Evolutionary conservation across 2,329 filamentous ascomycete genomes (phyloP).

Genomic region (Coniochaeta sp.): DNA sequence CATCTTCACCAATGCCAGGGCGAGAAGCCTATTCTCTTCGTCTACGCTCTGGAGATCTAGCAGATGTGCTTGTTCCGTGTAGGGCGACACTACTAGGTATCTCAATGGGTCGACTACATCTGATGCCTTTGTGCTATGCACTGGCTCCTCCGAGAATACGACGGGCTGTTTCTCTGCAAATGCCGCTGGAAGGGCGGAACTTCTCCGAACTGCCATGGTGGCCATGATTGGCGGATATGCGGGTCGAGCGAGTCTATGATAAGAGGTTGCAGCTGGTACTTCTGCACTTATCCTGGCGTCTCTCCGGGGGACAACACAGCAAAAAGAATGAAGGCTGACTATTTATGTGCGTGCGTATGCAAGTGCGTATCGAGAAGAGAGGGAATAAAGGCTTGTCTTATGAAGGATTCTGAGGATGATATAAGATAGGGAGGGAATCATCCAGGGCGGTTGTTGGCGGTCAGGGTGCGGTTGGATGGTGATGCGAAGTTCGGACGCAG

Average conservation of each 20-base stretch:
- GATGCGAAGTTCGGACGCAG: neutral
- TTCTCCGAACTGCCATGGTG: neutral
- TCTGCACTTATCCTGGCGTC: neutral
- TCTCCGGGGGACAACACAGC: neutral
- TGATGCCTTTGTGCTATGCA: neutral
- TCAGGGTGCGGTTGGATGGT: neutral
- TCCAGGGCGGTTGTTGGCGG: neutral
- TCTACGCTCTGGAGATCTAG: slow-evolving; percentile 64
- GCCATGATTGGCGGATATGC: neutral
- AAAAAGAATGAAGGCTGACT: neutral
- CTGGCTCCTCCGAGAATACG: slow-evolving; percentile 14
- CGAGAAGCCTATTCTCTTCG: slow-evolving; percentile 58
- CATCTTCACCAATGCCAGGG: slow-evolving; percentile 61
- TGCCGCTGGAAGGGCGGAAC: neutral
- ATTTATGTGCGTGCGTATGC: neutral
- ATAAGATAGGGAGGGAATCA: neutral
- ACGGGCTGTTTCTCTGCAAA: slow-evolving; percentile 10
- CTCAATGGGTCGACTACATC: slow-evolving; percentile 8
- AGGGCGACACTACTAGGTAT: slow-evolving; percentile 65
- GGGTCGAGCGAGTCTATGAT: neutral
- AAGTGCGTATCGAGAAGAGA: neutral
- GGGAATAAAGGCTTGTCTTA: neutral
- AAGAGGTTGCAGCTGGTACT: neutral
- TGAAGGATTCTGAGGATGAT: neutral
- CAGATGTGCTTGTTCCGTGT: slow-evolving; percentile 61